Conservation (phyloP, 192 early-diverging fungal genomes). For the Umbelopsis ramanniana region DNA sequence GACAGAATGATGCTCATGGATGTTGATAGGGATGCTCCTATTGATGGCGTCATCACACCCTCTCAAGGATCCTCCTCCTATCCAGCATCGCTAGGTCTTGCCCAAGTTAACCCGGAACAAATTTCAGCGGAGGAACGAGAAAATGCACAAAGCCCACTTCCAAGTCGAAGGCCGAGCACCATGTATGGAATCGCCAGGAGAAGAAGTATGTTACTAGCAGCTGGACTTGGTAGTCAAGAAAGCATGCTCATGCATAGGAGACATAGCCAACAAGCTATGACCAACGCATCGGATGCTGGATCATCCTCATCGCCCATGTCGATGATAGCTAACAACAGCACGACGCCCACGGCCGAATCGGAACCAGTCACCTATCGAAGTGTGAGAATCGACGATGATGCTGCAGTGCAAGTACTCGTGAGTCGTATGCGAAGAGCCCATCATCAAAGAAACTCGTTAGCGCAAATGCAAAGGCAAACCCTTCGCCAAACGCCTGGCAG, state of each 20-base stretch:
- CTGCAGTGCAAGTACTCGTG: not conserved
- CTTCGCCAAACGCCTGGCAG: not conserved
- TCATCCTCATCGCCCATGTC: not conserved
- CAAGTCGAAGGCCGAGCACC: not conserved
- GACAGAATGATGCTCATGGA: constrained; percentile 20
- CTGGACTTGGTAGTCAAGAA: constrained; percentile 4
- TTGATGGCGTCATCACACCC: not conserved
- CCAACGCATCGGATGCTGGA: constrained; percentile 10
- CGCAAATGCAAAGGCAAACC: constrained; percentile 4
- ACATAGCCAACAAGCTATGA: not conserved
- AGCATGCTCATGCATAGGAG: constrained; percentile 1
- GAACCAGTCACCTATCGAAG: constrained; percentile 4
- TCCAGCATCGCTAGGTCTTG: not conserved
- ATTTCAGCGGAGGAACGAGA: constrained; percentile 6
- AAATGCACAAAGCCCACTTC: constrained; percentile 7
- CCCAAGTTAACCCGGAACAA: not conserved
- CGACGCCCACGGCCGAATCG: not conserved
- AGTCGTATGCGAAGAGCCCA: constrained; percentile 19
- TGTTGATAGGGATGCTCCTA: not conserved
- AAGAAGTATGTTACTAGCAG: constrained; percentile 16
- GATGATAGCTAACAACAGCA: not conserved
- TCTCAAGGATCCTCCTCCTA: not conserved
- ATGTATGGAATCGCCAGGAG: constrained; percentile 15
- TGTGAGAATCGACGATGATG: constrained; percentile 15
- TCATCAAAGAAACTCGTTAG: constrained; percentile 14